Conservation (phyloP, 495 filamentous ascomycete species). For the Xylaria cubensis region DNA sequence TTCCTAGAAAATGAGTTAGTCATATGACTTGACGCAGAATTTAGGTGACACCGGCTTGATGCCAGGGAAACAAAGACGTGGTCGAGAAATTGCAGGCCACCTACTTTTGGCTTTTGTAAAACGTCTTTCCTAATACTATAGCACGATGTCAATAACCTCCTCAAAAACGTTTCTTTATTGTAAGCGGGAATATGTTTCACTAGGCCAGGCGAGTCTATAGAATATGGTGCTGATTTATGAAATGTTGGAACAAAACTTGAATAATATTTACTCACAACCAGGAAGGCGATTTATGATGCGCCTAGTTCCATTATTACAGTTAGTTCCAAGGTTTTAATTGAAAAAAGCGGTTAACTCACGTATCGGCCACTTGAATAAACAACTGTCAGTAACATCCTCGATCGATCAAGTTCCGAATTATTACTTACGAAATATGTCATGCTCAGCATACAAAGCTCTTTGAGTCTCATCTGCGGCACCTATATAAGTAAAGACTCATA, state of each 20-base stretch:
- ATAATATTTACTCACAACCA: slow-evolving; percentile 20
- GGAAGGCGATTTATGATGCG: slow-evolving; percentile 31
- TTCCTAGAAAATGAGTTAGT: slow-evolving; percentile 81
- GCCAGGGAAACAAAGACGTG: slow-evolving; percentile 74
- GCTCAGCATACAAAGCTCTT: slow-evolving; percentile 80
- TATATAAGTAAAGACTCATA: slow-evolving; percentile 11
- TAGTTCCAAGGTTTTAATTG: neutral
- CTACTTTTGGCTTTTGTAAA: slow-evolving; percentile 44
- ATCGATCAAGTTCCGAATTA: neutral
- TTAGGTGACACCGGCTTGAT: neutral
- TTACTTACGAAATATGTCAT: slow-evolving; percentile 47
- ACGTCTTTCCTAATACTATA: slow-evolving; percentile 28
- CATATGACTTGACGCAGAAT: slow-evolving; percentile 24
- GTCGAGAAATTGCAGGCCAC: slow-evolving; percentile 81
- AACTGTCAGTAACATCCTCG: neutral
- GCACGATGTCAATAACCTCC: neutral
- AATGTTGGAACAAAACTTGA: neutral
- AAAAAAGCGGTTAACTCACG: slow-evolving; percentile 17
- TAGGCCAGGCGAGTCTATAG: neutral
- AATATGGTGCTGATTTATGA: neutral
- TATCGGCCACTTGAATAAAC: slow-evolving; percentile 21
- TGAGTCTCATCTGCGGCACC: slow-evolving; percentile 66
- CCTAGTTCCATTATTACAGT: slow-evolving; percentile 22
- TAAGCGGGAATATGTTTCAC: neutral
- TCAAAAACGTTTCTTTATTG: neutral